A percentile compares a stretch with the other conserved stretches of the same genome.
Conservation (phyloP, 192 early-diverging fungal genomes). For the Mortierella claussenii region DNA sequence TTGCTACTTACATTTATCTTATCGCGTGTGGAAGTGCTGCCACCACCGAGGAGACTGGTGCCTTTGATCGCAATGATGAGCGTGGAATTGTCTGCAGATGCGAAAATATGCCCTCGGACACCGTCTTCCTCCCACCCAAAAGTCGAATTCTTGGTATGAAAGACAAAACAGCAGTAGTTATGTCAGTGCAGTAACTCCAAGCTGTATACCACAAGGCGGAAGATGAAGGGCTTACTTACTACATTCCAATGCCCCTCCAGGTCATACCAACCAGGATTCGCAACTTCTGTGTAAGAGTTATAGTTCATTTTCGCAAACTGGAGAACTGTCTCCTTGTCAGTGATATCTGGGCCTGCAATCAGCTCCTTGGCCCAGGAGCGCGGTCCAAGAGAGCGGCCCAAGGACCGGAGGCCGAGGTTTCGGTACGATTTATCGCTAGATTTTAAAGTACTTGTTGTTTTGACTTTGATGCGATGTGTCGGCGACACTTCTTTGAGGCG, state of each 20-base stretch:
- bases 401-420: constrained; percentile 35
- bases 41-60: constrained; percentile 76
- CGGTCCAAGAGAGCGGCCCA: constrained; percentile 26
- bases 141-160: constrained; percentile 70
- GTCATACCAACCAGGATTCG: constrained; percentile 73
- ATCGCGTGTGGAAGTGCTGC: constrained; percentile 76
- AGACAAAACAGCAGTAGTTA: no score
- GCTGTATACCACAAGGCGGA: background rate
- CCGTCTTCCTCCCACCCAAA: constrained; percentile 83
- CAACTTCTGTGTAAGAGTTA: constrained; percentile 83
- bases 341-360: constrained; percentile 72
- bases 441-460: constrained; percentile 10
- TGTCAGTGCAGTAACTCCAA: background rate
- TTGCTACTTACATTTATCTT: constrained; percentile 71
- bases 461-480: constrained; percentile 27
- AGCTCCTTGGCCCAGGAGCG: constrained; percentile 30
- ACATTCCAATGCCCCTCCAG: constrained; percentile 72
- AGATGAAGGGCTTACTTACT: constrained; percentile 42
- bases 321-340: constrained; percentile 76
- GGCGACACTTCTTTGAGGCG: constrained; percentile 22
- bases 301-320: constrained; percentile 83
- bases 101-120: constrained; percentile 90
- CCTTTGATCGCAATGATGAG: constrained; percentile 92
- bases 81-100: constrained; percentile 67
- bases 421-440: constrained; percentile 27